Evolutionary conservation across 1,284 basidiomycete species (phyloP).

Genomic region (Boletus sp.): DNA sequence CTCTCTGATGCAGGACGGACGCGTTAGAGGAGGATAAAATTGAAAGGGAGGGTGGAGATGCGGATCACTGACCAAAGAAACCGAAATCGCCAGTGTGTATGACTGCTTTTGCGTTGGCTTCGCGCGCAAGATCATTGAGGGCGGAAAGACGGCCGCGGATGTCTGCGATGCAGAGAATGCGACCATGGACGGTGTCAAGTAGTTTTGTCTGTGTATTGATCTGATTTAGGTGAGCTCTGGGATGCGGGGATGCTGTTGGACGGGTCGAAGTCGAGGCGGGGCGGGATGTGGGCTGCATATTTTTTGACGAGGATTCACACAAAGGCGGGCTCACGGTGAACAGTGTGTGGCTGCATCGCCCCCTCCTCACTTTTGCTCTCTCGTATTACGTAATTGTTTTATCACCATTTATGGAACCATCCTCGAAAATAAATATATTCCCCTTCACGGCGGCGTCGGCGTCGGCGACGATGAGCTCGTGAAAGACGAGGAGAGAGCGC

Average conservation of each 20-base stretch:
- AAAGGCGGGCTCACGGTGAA: slow-evolving; percentile 13
- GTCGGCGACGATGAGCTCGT: slow-evolving; percentile 30
- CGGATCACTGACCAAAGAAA: slow-evolving; percentile 72
- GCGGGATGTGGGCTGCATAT: slow-evolving; percentile 45
- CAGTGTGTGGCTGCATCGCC: slow-evolving; percentile 1
- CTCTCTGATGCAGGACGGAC: slow-evolving; percentile 48
- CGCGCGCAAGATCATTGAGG: slow-evolving; percentile 87
- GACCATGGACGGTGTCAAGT: slow-evolving; percentile 72
- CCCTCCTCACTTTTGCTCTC: background rate
- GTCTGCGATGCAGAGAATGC: slow-evolving; percentile 95
- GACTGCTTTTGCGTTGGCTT: slow-evolving; percentile 87
- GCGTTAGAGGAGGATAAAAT: slow-evolving; percentile 15
- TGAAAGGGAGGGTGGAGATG: background rate
- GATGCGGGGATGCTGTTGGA: slow-evolving; percentile 51
- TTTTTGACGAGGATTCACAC: slow-evolving; percentile 22
- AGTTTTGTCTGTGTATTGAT: slow-evolving; percentile 77
- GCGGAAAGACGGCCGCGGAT: slow-evolving; percentile 85
- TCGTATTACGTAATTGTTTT: slow-evolving; percentile 29
- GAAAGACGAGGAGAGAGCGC: slow-evolving; percentile 16
- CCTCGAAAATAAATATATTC: slow-evolving; percentile 15
- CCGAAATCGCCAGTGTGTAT: slow-evolving; percentile 99
- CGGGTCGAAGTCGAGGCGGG: slow-evolving; percentile 58
- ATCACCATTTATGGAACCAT: slow-evolving; percentile 18
- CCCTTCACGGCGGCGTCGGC: slow-evolving; percentile 13
- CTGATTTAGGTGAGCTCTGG: slow-evolving; percentile 42